Evolutionary conservation across 768 basidiomycete genomes (phyloP), one percentile per base, ranked within the genome.

Genomic region (Leucocoprinus birnbaumii): DNA sequence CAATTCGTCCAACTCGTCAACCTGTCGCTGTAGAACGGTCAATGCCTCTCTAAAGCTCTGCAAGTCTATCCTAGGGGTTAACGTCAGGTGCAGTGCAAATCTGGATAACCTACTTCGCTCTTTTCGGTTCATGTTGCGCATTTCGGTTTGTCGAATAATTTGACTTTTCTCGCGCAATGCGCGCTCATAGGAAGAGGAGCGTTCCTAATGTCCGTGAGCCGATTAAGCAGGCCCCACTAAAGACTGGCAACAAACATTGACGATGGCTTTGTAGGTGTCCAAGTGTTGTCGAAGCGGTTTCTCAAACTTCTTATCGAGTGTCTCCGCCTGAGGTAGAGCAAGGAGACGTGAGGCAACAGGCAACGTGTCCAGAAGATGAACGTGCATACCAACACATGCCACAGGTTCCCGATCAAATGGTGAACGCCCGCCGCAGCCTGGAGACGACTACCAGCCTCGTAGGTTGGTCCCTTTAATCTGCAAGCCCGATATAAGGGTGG

Each of bases 361-460:
- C 25, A 38, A 52, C 16, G 35, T 35, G 54, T 50, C 34, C 10
- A 38, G 51, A 42, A 44, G 52, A 55, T 8, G 43, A 41, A 77
- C 85, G 57, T 43, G 52, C 44, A 16, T 58, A 93, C 92, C 66
- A 98, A 73, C 55, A 98, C 84, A 68, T 94, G 91, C 82, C 91
- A 94, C 61, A 95, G 91, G 66, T 95, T 96, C 48, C 88, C 86
- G 61, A 96, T 86, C 60, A 98, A 80, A 68, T 95, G 90, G 68
- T 96, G 92, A 42, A 98, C 72, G 3, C 95, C 94, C 18, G 89
- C 86, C 24, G 90, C 85, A 25, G 91, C 93, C 64, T 93, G 90
- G 43, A 96, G 73, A 56, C 90, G 80, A 21, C 89, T 87, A 10
- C 89, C 89, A 22, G 89, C 73, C 65, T 93, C 90, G 64, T 91